Percentiles rank a stretch among this genome's conserved stretches.
Conservation (phyloP, 768 basidiomycete genomes). For the Thelephora aurantiotincta region DNA sequence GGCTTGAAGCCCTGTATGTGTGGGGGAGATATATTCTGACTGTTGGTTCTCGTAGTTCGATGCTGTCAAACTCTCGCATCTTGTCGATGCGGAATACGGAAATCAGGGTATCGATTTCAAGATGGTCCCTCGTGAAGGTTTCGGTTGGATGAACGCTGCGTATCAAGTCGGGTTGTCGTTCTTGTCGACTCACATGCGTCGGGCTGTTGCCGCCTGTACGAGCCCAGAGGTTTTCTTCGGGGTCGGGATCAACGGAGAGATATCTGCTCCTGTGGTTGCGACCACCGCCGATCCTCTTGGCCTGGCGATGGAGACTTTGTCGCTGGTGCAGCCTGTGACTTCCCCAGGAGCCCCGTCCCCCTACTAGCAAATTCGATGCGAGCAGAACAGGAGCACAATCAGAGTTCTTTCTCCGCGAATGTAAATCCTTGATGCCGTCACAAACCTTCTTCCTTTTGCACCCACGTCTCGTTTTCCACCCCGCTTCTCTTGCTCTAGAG, state of each 20-base stretch:
- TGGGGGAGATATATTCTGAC: background rate
- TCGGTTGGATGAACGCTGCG: slow-evolving; percentile 98
- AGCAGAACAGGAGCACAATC: background rate
- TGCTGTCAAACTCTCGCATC: slow-evolving; percentile 87
- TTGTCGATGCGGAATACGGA: slow-evolving; percentile 95
- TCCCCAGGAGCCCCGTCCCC: background rate
- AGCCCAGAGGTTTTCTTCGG: slow-evolving; percentile 86
- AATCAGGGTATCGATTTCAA: slow-evolving; percentile 97
- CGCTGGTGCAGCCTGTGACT: slow-evolving; percentile 1
- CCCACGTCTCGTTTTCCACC: too few species aligned
- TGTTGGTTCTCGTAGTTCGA: slow-evolving; percentile 48
- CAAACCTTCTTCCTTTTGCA: too few species aligned
- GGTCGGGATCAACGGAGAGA: slow-evolving; percentile 20
- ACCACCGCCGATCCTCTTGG: slow-evolving; percentile 21
- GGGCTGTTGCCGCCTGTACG: slow-evolving; percentile 90
- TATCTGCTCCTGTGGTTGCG: slow-evolving; percentile 17
- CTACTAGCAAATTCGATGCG: background rate
- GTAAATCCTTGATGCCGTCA: too few species aligned
- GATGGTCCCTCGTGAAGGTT: slow-evolving; percentile 93
- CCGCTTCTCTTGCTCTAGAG: too few species aligned
- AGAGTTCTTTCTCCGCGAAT: too few species aligned
- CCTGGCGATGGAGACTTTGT: slow-evolving; percentile 23
- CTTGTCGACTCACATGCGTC: slow-evolving; percentile 86
- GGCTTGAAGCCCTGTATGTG: background rate
- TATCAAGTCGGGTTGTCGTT: slow-evolving; percentile 96